A percentile compares a stretch with the other conserved stretches of the same genome.
Conservation (phyloP, 1,284 basidiomycete genomes). For the Fomitopsis palustris region DNA sequence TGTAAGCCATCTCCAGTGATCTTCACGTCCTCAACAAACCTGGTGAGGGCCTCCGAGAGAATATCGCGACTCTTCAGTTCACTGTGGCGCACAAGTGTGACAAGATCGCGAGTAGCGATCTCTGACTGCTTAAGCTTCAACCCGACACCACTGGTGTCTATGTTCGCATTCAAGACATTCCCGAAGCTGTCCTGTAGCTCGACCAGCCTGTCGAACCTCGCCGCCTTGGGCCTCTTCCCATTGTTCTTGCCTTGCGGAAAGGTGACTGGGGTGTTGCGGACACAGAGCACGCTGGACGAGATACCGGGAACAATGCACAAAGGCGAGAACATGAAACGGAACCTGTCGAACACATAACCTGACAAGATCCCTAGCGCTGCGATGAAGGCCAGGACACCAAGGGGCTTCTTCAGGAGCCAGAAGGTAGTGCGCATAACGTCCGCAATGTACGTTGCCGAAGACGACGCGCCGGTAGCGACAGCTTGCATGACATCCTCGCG, state of each 20-base stretch:
- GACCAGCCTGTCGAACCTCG: constrained; percentile 58
- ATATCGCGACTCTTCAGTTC: constrained; percentile 53
- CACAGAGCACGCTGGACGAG: constrained; percentile 24
- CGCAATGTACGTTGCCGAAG: constrained; percentile 37
- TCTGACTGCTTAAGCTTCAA: constrained; percentile 71
- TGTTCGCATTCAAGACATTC: constrained; percentile 53
- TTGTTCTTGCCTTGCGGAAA: background rate
- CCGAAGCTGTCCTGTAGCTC: constrained; percentile 62
- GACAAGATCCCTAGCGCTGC: constrained; percentile 46
- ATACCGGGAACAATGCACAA: constrained; percentile 60
- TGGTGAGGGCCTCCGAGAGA: constrained; percentile 46
- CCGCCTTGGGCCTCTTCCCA: constrained; percentile 26
- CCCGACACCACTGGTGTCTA: constrained; percentile 53
- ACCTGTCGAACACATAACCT: constrained; percentile 33
- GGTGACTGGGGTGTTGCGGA: background rate
- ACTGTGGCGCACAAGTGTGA: constrained; percentile 57
- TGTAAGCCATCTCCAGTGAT: constrained; percentile 53
- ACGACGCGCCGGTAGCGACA: constrained; percentile 20
- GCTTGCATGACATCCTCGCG: constrained; percentile 16
- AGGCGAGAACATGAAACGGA: constrained; percentile 48
- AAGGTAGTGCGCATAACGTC: constrained; percentile 45
- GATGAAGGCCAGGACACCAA: constrained; percentile 50
- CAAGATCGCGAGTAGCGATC: constrained; percentile 65
- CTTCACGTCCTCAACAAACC: constrained; percentile 58
- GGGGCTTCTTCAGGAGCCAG: constrained; percentile 48